phyloP scores from a whole-genome alignment of 108 stramenopile species.

The Cyclotella choctawhatcheeana region DNA sequence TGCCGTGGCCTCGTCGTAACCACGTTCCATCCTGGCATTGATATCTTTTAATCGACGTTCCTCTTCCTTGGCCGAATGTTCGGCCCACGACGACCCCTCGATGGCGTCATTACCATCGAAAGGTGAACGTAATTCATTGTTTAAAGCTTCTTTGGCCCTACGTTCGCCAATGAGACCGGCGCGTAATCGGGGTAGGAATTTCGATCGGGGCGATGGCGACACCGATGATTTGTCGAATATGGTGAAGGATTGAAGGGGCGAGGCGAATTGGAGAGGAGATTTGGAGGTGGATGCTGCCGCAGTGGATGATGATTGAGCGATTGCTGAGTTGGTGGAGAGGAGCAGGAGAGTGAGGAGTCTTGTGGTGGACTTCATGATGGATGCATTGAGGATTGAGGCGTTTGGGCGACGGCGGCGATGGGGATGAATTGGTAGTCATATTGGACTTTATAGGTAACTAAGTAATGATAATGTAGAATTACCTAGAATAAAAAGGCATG shows the following conservation, averaged over 20 bases:
- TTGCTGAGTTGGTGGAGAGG: background rate
- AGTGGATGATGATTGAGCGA: slow-evolving; percentile 13
- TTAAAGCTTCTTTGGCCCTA: slow-evolving; percentile 53
- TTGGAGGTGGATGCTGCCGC: background rate
- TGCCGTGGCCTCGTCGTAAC: slow-evolving; percentile 67
- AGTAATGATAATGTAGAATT: too few species aligned
- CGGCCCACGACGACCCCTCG: slow-evolving; percentile 58
- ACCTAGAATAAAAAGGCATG: too few species aligned
- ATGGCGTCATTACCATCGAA: slow-evolving; percentile 18
- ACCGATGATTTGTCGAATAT: slow-evolving; percentile 55
- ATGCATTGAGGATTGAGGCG: background rate
- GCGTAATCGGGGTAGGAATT: slow-evolving; percentile 63
- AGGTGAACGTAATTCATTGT: slow-evolving; percentile 34
- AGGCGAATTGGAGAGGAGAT: slow-evolving; percentile 58
- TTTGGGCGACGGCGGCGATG: background rate
- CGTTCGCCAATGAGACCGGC: slow-evolving; percentile 76
- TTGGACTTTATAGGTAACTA: too few species aligned
- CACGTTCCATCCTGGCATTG: slow-evolving; percentile 60
- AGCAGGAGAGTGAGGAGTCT: slow-evolving; percentile 9
- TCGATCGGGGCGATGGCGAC: slow-evolving; percentile 50
- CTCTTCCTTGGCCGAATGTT: slow-evolving; percentile 50
- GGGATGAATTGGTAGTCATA: too few species aligned
- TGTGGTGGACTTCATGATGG: background rate
- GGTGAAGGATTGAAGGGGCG: slow-evolving; percentile 83
- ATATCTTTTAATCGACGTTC: slow-evolving; percentile 38